Conservation (phyloP, 2,329 filamentous ascomycete genomes). For the Fulvia fulva region DNA sequence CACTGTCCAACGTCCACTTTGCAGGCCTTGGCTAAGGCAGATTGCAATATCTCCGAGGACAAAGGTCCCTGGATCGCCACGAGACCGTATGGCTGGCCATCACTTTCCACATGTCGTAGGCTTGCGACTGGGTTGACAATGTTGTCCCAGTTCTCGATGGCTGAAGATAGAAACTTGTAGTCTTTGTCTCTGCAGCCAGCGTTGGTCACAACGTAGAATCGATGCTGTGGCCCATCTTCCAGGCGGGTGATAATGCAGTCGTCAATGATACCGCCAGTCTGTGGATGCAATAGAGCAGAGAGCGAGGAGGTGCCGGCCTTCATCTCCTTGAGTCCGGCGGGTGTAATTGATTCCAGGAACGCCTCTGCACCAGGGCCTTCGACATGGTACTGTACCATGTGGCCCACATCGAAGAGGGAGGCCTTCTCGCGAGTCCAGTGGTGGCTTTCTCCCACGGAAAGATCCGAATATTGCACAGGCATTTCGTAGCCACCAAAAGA, state of each 20-base stretch:
- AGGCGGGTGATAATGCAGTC: constrained; percentile 87
- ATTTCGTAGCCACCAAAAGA: constrained; percentile 92
- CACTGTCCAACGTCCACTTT: constrained; percentile 57
- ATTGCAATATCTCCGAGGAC: constrained; percentile 64
- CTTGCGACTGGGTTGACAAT: constrained; percentile 41
- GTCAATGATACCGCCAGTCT: constrained; percentile 86
- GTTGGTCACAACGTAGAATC: constrained; percentile 94
- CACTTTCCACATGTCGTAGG: constrained; percentile 34
- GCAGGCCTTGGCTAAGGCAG: constrained; percentile 54
- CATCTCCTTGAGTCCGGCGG: constrained; percentile 65
- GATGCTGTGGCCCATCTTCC: constrained; percentile 44
- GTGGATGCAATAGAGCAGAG: constrained; percentile 74
- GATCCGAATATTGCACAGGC: constrained; percentile 81
- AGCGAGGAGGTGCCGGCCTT: constrained; percentile 69
- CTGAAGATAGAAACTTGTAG: constrained; percentile 66
- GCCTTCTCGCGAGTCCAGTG: constrained; percentile 82
- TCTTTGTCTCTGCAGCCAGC: constrained; percentile 90
- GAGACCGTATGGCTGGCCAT: constrained; percentile 64
- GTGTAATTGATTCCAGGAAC: constrained; percentile 82
- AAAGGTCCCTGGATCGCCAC: constrained; percentile 86
- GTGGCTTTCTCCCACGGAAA: constrained; percentile 79
- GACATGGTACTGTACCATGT: constrained; percentile 90
- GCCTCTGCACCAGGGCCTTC: constrained; percentile 72
- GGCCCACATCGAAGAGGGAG: constrained; percentile 91
- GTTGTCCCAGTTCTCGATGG: constrained; percentile 61